A percentile compares a stretch with the other conserved stretches of the same genome.
These are phyloP conservation scores for Sporopachydermia quercuum DNA, from an alignment of 805 yeast species.

Conservation along the genomic window DNA sequence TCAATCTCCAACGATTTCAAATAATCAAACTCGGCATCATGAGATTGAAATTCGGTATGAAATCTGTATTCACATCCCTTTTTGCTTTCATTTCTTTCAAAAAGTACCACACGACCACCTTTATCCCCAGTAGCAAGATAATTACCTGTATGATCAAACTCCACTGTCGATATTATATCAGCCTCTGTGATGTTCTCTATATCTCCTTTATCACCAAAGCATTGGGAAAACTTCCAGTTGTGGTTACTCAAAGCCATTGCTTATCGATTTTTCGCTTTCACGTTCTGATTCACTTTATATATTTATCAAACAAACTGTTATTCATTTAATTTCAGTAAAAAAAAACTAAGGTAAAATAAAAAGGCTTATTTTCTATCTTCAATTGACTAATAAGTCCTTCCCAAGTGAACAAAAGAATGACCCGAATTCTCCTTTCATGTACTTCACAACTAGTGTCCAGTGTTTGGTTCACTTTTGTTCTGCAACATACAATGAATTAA, in stretches of 20 bases:
- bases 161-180: slow-evolving; percentile 93
- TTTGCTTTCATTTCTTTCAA: slow-evolving; percentile 70
- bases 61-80: slow-evolving; percentile 85
- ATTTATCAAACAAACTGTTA: no score
- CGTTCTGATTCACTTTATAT: background rate
- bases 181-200: slow-evolving; percentile 92
- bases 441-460: no score
- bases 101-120: slow-evolving; percentile 94
- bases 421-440: no score
- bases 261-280: background rate
- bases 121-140: slow-evolving; percentile 96
- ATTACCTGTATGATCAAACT: slow-evolving; percentile 89
- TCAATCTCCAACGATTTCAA: slow-evolving; percentile 91
- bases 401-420: no score
- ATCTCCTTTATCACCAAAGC: slow-evolving; percentile 98
- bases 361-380: no score
- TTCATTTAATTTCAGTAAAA: no score
- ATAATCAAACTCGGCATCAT: slow-evolving; percentile 97
- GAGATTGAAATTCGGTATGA: slow-evolving; percentile 93
- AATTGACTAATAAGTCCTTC: no score
- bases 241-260: slow-evolving; percentile 13
- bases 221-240: slow-evolving; percentile 82
- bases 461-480: no score
- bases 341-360: no score
- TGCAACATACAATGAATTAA: no score